These are phyloP conservation scores for Metahyphopichia silvanorum DNA, from an alignment of 805 yeast genomes.

Conservation along the genomic window DNA sequence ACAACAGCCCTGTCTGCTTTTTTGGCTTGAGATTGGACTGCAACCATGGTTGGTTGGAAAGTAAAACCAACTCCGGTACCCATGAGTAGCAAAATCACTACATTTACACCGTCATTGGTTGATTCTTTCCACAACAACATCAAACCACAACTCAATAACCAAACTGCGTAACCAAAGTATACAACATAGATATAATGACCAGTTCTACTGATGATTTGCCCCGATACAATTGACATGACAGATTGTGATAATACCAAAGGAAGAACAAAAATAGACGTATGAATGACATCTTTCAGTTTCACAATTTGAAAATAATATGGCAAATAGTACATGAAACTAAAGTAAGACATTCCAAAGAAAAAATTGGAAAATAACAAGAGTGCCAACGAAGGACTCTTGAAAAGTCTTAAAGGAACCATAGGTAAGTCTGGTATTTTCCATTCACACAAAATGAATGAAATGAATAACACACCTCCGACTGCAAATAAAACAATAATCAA, in stretches of 20 bases:
- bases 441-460: conserved; percentile 48
- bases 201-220: conserved; percentile 40
- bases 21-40: conserved; percentile 50
- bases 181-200: conserved; percentile 44
- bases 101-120: conserved; percentile 25
- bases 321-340: conserved; percentile 45
- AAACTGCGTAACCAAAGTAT: conserved; percentile 36
- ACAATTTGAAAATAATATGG: conserved; percentile 26
- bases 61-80: conserved; percentile 44
- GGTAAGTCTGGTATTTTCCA: conserved; percentile 48
- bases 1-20: conserved; percentile 57
- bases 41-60: conserved; percentile 56
- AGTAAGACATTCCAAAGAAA: conserved; percentile 49
- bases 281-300: conserved; percentile 34
- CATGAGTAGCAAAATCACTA: conserved; percentile 9
- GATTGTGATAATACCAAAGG: conserved; percentile 46
- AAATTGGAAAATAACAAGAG: conserved; percentile 32
- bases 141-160: conserved; percentile 41
- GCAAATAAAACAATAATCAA: conserved; percentile 32
- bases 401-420: conserved; percentile 49
- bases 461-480: conserved; percentile 31
- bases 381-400: conserved; percentile 32
- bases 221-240: conserved; percentile 39
- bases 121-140: conserved; percentile 26
- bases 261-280: conserved; percentile 38